These are phyloP conservation scores for Tylopilus sp. DNA, from an alignment of 1,284 basidiomycete genomes.

Conservation along the genomic window DNA sequence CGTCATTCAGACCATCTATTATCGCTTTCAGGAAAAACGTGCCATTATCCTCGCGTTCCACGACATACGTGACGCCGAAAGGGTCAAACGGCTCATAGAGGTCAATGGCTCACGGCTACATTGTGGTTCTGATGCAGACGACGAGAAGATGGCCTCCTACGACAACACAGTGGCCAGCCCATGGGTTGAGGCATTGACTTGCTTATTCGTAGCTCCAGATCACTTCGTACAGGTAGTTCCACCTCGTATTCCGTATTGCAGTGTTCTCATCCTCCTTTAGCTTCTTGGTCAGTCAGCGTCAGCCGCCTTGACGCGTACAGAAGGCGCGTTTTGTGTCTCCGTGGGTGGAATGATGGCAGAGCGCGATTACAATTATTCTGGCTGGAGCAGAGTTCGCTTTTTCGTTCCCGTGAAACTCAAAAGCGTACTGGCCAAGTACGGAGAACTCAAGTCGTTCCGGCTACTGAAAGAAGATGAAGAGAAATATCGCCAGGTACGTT, in stretches of 20 bases:
- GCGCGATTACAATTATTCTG: conserved; percentile 19
- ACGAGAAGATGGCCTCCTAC: conserved; percentile 20
- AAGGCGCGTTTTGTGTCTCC: conserved; percentile 41
- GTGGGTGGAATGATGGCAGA: conserved; percentile 28
- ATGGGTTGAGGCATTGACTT: conserved; percentile 27
- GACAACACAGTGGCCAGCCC: conserved; percentile 14
- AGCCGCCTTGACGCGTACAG: conserved; percentile 36
- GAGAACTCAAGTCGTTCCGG: conserved; percentile 31
- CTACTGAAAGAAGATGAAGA: conserved; percentile 29
- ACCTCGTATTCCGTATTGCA: not conserved
- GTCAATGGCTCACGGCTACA: conserved; percentile 27
- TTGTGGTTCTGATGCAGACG: conserved; percentile 22
- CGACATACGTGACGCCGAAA: conserved; percentile 52
- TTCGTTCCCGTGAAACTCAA: conserved; percentile 33
- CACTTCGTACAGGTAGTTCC: conserved; percentile 29
- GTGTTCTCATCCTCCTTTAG: conserved; percentile 25
- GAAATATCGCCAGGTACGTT: conserved; percentile 30
- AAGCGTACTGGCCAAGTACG: conserved; percentile 30
- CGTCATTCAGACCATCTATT: conserved; percentile 50
- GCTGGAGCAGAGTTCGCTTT: conserved; percentile 22
- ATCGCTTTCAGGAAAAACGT: conserved; percentile 45
- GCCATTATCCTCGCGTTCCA: conserved; percentile 58
- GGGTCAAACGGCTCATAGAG: conserved; percentile 41
- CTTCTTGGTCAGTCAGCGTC: conserved; percentile 40
- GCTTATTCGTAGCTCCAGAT: conserved; percentile 32